Percentiles rank a stretch among this genome's conserved stretches.
These are phyloP conservation scores for Echium plantagineum DNA, from an alignment of 257 asterid genomes.

Conservation along the genomic window DNA sequence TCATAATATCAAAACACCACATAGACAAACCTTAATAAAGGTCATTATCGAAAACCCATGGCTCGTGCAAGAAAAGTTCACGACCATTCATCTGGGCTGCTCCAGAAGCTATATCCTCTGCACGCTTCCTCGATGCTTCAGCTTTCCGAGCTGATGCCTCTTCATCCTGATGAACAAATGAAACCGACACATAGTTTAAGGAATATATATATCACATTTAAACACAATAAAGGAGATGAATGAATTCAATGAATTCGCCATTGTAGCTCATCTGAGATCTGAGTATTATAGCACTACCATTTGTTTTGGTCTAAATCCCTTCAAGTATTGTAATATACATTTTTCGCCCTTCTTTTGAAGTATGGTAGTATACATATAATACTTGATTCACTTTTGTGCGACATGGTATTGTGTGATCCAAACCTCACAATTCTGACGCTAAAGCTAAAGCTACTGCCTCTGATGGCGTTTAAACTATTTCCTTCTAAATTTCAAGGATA, in stretches of 20 bases:
- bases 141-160: constrained; percentile 56
- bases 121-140: constrained; percentile 59
- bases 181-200: background rate
- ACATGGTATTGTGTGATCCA: no score
- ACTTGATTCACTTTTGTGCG: no score
- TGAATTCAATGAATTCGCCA: background rate
- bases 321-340: background rate
- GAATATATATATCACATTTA: background rate
- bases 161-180: constrained; percentile 35
- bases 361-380: no score
- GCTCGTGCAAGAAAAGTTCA: constrained; percentile 64
- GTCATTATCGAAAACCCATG: constrained; percentile 70
- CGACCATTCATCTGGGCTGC: constrained; percentile 75
- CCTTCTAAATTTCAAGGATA: no score
- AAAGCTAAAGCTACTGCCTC: no score
- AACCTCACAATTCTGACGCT: no score
- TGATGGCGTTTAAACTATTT: no score
- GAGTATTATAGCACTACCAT: background rate
- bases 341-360: background rate
- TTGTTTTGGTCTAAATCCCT: no score
- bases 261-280: background rate
- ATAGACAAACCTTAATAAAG: constrained; percentile 26
- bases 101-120: constrained; percentile 74
- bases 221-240: background rate
- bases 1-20: background rate